A percentile compares a stretch with the other conserved stretches of the same genome.
These are phyloP conservation scores for Coprinellus micaceus DNA, from an alignment of 768 basidiomycete genomes.

Conservation along the genomic window DNA sequence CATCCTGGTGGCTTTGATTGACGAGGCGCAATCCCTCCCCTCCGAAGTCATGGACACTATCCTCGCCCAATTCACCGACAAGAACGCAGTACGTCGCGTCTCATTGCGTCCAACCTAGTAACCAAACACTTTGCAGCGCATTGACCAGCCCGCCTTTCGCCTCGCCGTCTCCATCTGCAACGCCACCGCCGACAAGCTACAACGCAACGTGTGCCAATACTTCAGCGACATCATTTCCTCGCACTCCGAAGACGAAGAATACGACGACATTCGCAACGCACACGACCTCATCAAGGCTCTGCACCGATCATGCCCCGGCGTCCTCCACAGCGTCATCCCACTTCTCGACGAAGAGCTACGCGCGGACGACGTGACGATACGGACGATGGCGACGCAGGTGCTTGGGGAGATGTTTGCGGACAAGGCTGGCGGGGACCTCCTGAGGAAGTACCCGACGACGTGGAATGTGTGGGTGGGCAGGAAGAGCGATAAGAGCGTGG, in stretches of 20 bases:
- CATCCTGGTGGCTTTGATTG: slow-evolving; percentile 84
- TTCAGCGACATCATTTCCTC: slow-evolving; percentile 85
- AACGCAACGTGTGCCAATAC: slow-evolving; percentile 86
- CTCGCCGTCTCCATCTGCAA: slow-evolving; percentile 87
- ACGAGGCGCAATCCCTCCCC: slow-evolving; percentile 79
- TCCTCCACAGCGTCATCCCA: slow-evolving; percentile 88
- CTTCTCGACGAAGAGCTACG: slow-evolving; percentile 89
- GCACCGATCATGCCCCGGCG: slow-evolving; percentile 70
- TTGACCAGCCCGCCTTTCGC: slow-evolving; percentile 74
- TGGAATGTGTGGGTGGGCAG: slow-evolving; percentile 85
- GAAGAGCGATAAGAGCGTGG: slow-evolving; percentile 67
- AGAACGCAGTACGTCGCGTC: slow-evolving; percentile 54
- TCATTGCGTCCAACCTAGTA: background rate
- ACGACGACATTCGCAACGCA: slow-evolving; percentile 65
- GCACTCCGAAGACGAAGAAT: slow-evolving; percentile 59
- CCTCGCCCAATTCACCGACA: slow-evolving; percentile 82
- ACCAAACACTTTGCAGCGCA: slow-evolving; percentile 23
- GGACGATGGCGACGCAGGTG: slow-evolving; percentile 78
- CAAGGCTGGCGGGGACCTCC: slow-evolving; percentile 67
- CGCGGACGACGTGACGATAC: slow-evolving; percentile 65
- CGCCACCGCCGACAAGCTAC: slow-evolving; percentile 77
- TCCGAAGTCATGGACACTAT: slow-evolving; percentile 74
- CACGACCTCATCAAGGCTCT: slow-evolving; percentile 86
- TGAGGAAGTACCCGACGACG: slow-evolving; percentile 73
- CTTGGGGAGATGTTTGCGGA: slow-evolving; percentile 91